phyloP scores from a whole-genome alignment of 2,329 filamentous ascomycete genomes.

The Nigrograna mackinnonii region DNA sequence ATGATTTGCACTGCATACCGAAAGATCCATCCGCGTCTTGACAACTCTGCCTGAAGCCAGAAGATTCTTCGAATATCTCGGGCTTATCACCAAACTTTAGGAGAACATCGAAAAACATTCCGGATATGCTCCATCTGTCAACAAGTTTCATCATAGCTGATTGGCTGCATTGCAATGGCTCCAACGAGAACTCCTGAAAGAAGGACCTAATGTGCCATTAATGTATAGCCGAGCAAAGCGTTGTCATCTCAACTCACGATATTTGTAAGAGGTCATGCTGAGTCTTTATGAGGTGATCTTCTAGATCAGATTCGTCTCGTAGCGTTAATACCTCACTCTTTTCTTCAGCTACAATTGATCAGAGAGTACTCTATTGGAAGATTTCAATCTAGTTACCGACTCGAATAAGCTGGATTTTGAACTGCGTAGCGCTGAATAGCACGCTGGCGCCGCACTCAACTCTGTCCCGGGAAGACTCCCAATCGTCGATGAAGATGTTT shows the following conservation, averaged over 20 bases:
- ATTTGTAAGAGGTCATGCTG: background rate
- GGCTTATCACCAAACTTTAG: slow-evolving; percentile 12
- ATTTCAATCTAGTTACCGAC: background rate
- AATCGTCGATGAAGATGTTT: background rate
- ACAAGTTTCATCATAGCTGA: slow-evolving; percentile 4
- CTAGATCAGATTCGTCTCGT: background rate
- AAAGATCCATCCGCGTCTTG: slow-evolving; percentile 8
- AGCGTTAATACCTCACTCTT: background rate
- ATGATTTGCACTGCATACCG: too few species aligned
- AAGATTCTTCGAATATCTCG: slow-evolving; percentile 11
- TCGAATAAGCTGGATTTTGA: background rate
- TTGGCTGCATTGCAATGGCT: slow-evolving; percentile 7
- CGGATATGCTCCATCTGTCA: slow-evolving; percentile 1
- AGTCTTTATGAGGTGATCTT: slow-evolving; percentile 1
- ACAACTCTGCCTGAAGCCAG: slow-evolving; percentile 3
- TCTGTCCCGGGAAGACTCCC: background rate
- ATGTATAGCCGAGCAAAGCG: background rate
- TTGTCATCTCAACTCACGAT: background rate
- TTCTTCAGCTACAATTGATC: background rate
- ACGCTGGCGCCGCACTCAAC: background rate
- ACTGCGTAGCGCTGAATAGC: background rate
- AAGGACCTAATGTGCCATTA: slow-evolving; percentile 3
- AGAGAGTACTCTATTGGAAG: background rate
- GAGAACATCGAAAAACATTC: slow-evolving; percentile 9
- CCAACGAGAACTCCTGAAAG: slow-evolving; percentile 6